Evolutionary conservation across 345 rosid genomes (phyloP).

Genomic region (Ailanthus altissimus): DNA sequence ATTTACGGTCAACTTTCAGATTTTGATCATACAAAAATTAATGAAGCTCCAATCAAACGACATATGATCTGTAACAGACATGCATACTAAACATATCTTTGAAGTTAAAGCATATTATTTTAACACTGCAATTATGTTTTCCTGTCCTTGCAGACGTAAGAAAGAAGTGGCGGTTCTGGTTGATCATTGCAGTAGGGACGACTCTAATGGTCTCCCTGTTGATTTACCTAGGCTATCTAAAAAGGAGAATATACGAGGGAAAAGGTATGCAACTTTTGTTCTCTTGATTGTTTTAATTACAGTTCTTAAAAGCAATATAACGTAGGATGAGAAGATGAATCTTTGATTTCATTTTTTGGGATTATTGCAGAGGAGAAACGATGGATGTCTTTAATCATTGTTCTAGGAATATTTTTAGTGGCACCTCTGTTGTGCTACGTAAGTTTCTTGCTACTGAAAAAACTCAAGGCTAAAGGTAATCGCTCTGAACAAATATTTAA

Average conservation of each 20-base stretch:
- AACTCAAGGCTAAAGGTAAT: slow-evolving; percentile 8
- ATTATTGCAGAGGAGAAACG: background rate
- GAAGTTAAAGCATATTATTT: too few relatives aligned
- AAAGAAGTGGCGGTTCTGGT: background rate
- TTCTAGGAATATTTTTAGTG: background rate
- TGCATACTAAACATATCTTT: too few relatives aligned
- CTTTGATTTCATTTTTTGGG: background rate
- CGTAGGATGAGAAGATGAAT: too few relatives aligned
- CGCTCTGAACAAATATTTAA: background rate
- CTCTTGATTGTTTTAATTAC: background rate
- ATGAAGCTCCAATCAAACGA: too few relatives aligned
- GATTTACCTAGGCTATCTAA: background rate
- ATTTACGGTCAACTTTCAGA: too few relatives aligned
- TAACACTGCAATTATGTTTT: too few relatives aligned
- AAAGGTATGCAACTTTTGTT: background rate
- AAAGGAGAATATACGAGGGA: background rate
- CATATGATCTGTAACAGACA: too few relatives aligned
- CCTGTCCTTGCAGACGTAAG: background rate
- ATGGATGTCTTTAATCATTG: background rate
- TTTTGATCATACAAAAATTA: too few relatives aligned
- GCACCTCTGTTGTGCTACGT: background rate
- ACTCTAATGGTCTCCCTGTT: background rate
- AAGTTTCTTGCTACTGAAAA: background rate
- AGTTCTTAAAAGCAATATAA: background rate
- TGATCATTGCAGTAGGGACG: background rate